Percentiles rank a stretch among this genome's conserved stretches.
These are phyloP conservation scores for Erysimum cheiri DNA, from an alignment of 441 rosid genomes.

Conservation along the genomic window DNA sequence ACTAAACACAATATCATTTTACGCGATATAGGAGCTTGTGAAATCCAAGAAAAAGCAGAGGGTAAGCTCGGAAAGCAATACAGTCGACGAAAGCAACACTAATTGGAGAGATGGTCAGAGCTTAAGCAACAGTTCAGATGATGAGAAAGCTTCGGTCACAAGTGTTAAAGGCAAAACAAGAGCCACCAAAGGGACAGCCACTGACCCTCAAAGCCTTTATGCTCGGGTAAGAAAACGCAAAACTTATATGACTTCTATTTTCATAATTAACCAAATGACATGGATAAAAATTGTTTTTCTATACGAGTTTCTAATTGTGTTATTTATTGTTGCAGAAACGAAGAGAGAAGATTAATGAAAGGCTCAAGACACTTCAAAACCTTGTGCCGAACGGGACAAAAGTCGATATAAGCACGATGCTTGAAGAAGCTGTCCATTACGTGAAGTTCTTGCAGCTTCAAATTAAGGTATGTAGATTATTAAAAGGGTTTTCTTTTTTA, in stretches of 20 bases:
- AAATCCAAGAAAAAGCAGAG: slow-evolving; percentile 47
- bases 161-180: slow-evolving; percentile 59
- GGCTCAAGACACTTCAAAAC: slow-evolving; percentile 72
- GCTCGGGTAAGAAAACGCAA: slow-evolving; percentile 63
- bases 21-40: slow-evolving; percentile 41
- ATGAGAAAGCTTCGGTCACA: slow-evolving; percentile 60
- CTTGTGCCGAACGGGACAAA: slow-evolving; percentile 93
- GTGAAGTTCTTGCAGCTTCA: slow-evolving; percentile 91
- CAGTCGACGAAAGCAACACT: slow-evolving; percentile 46
- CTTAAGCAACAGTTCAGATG: slow-evolving; percentile 57
- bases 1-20: slow-evolving; percentile 20
- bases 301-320: not conserved
- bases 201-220: slow-evolving; percentile 91
- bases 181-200: slow-evolving; percentile 78
- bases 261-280: no score
- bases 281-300: not conserved
- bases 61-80: slow-evolving; percentile 43
- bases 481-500: not conserved
- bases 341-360: slow-evolving; percentile 83
- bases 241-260: not conserved
- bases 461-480: slow-evolving; percentile 60
- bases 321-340: slow-evolving; percentile 61
- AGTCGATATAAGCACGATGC: slow-evolving; percentile 95
- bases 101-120: slow-evolving; percentile 56
- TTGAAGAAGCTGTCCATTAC: slow-evolving; percentile 89